Evolutionary conservation across 345 rosid genomes (phyloP).

Genomic region (Camelina hispida): DNA sequence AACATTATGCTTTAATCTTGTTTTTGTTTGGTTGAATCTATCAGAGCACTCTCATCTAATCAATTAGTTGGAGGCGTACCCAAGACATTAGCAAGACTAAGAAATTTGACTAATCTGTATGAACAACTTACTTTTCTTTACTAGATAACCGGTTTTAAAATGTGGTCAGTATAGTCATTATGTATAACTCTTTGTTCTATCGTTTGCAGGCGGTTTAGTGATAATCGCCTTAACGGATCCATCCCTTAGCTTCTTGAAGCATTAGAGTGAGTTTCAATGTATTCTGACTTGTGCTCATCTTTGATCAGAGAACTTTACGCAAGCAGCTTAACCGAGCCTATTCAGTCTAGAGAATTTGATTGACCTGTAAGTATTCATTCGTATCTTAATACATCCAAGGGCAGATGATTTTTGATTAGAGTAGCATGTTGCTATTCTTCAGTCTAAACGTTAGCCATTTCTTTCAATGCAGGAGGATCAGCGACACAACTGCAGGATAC

Average conservation of each 20-base stretch:
- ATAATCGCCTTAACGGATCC: constrained; percentile 71
- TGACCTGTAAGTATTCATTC: constrained; percentile 48
- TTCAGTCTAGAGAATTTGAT: constrained; percentile 45
- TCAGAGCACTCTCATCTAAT: constrained; percentile 54
- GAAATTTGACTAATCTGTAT: constrained; percentile 51
- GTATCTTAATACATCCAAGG: background rate
- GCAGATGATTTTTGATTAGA: background rate
- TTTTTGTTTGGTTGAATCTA: constrained; percentile 7
- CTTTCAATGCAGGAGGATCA: constrained; percentile 56
- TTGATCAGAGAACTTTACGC: constrained; percentile 56
- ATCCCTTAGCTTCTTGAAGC: constrained; percentile 46
- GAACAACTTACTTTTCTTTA: constrained; percentile 19
- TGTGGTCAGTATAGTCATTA: background rate
- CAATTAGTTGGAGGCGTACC: constrained; percentile 55
- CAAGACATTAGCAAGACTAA: constrained; percentile 45
- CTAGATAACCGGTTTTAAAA: background rate
- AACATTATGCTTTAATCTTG: no score
- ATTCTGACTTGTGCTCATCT: constrained; percentile 14
- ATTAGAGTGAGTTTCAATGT: background rate
- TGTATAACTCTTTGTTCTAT: background rate
- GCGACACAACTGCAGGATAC: constrained; percentile 45
- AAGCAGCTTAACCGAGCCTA: constrained; percentile 55
- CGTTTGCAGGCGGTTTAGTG: constrained; percentile 71
- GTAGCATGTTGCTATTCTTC: background rate
- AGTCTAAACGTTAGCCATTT: constrained; percentile 10